Evolutionary conservation across 768 basidiomycete genomes (phyloP).

Genomic region (Termitomyces sp.): DNA sequence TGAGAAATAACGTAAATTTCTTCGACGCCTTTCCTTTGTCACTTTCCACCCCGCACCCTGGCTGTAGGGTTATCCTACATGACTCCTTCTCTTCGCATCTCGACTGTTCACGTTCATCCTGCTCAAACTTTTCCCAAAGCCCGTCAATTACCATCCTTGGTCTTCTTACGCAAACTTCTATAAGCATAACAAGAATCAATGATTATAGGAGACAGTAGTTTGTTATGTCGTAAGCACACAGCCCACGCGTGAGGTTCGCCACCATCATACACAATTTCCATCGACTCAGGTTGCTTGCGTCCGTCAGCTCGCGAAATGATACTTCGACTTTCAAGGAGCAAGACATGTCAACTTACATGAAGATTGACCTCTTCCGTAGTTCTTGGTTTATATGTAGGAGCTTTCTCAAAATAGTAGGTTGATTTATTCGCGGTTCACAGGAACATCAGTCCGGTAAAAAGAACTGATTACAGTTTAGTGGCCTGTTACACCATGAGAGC

Average conservation of each 20-base stretch:
- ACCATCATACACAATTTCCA: constrained; percentile 1
- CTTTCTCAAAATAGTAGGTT: background rate
- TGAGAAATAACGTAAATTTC: background rate
- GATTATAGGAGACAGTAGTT: background rate
- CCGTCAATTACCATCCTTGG: background rate
- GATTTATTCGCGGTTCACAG: background rate
- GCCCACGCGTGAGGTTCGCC: constrained; percentile 3
- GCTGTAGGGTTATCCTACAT: background rate
- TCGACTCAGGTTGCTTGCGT: background rate
- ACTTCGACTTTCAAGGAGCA: constrained; percentile 2
- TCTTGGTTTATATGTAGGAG: background rate
- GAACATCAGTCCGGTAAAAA: background rate
- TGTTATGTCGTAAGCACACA: background rate
- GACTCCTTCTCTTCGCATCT: background rate
- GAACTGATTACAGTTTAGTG: background rate
- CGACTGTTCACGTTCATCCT: background rate
- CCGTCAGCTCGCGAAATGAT: constrained; percentile 1
- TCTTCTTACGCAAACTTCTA: background rate
- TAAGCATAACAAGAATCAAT: background rate
- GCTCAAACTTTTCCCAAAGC: background rate
- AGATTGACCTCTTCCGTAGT: background rate
- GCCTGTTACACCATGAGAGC: background rate
- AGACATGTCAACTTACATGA: background rate
- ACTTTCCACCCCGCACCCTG: background rate
- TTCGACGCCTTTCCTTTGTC: background rate